phyloP scores from a whole-genome alignment of 192 early-diverging fungal species.

The Backusella tuberculispora region DNA sequence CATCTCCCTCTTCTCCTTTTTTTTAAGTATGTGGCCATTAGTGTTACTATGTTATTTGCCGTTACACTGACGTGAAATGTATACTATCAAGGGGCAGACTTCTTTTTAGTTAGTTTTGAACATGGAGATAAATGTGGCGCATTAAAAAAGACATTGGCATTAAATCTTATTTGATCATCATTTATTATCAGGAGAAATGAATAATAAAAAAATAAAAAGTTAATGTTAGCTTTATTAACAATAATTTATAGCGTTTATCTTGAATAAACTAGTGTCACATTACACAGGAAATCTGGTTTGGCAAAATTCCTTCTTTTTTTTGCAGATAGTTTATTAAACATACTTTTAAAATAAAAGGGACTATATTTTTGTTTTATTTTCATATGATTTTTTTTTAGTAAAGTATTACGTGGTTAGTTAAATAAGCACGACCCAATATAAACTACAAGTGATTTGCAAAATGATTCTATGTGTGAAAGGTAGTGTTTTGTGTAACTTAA shows the following conservation, averaged over 20 bases:
- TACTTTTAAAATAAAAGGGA: neutral
- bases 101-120: neutral
- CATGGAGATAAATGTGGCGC: neutral
- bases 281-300: neutral
- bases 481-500: neutral
- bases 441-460: neutral
- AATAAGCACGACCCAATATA: neutral
- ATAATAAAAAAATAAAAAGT: neutral
- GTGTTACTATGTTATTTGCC: neutral
- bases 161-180: neutral
- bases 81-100: neutral
- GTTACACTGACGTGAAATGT: constrained; percentile 5
- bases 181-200: neutral
- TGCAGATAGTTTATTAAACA: neutral
- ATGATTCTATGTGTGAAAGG: constrained; percentile 1
- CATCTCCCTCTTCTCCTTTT: neutral
- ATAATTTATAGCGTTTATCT: constrained; percentile 12
- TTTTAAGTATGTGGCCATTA: no score
- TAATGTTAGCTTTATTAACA: neutral
- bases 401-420: neutral
- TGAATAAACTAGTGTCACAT: constrained; percentile 7
- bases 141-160: neutral
- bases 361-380: neutral
- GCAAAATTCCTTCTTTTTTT: no score
- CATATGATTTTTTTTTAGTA: neutral